Conservation (phyloP, 176 grass and related monocot genomes). For the Leersia perrieri region DNA sequence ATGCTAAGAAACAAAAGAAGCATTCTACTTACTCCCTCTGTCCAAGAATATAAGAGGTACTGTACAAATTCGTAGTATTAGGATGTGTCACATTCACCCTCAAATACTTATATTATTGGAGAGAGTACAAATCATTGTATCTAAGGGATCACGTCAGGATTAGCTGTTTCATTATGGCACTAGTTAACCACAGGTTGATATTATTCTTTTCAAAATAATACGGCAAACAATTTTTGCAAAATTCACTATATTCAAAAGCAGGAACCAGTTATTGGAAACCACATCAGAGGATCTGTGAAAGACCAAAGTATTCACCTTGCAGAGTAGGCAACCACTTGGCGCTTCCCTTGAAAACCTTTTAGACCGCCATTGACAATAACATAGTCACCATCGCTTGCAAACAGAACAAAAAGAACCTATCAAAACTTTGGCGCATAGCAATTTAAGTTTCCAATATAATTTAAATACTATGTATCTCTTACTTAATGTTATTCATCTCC, state of each 20-base stretch:
- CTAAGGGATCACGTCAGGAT: neutral
- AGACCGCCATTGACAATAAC: constrained; percentile 70
- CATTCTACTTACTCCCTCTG: neutral
- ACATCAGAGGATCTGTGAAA: constrained; percentile 12
- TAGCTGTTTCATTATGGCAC: neutral
- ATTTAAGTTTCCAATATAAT: constrained; percentile 4
- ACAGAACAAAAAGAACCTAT: constrained; percentile 7
- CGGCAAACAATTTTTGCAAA: neutral
- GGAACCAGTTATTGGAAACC: neutral
- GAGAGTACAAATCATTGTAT: constrained; percentile 10
- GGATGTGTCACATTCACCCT: too few relatives aligned
- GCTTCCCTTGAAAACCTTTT: constrained; percentile 93
- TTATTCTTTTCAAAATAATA: neutral
- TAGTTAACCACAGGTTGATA: neutral
- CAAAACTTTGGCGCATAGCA: neutral
- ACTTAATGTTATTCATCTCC: constrained; percentile 72
- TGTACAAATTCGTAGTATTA: too few relatives aligned
- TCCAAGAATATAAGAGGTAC: too few relatives aligned
- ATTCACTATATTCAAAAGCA: neutral
- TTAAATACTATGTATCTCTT: constrained; percentile 13
- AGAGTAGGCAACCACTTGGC: constrained; percentile 63
- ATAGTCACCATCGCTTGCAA: constrained; percentile 71
- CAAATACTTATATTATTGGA: too few relatives aligned
- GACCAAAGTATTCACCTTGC: constrained; percentile 57
- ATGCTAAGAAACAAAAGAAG: neutral